A percentile compares a stretch with the other conserved stretches of the same genome.
These are phyloP conservation scores for Arxiozyma heterogenica DNA, from an alignment of 1,139 yeast genomes.

Conservation along the genomic window DNA sequence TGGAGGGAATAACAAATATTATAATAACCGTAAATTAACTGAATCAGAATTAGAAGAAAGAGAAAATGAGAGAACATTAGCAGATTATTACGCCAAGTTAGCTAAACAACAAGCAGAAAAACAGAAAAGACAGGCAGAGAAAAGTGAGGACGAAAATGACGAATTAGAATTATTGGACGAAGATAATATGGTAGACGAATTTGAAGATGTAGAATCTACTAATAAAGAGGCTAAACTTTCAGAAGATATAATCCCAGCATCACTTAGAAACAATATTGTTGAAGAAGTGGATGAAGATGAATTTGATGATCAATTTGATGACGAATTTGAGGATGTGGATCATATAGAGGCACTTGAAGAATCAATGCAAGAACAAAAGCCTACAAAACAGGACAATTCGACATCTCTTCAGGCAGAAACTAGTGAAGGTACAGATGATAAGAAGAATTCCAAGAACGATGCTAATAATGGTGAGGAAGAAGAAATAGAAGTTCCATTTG, in stretches of 20 bases:
- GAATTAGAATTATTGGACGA: constrained; percentile 11
- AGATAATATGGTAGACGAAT: constrained; percentile 15
- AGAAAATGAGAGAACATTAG: constrained; percentile 52
- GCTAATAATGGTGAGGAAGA: constrained; percentile 24
- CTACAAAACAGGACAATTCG: not conserved
- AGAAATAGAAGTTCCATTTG: constrained; percentile 30
- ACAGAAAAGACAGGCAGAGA: constrained; percentile 39
- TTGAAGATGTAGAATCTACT: constrained; percentile 32
- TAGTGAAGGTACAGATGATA: constrained; percentile 26
- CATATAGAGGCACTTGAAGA: constrained; percentile 8
- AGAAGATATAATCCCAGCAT: constrained; percentile 10
- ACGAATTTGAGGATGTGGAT: constrained; percentile 22
- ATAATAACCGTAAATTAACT: constrained; percentile 17
- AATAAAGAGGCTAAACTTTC: constrained; percentile 38
- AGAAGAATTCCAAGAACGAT: constrained; percentile 40
- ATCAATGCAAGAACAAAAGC: constrained; percentile 11
- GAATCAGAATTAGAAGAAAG: constrained; percentile 37
- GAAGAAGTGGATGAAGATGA: constrained; percentile 25
- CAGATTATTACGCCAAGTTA: constrained; percentile 50
- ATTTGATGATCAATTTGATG: constrained; percentile 22
- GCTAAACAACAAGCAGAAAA: constrained; percentile 46
- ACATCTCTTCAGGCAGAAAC: not conserved
- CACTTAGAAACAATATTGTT: constrained; percentile 36
- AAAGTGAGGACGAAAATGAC: constrained; percentile 35
- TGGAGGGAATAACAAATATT: constrained; percentile 6